A percentile compares a stretch with the other conserved stretches of the same genome.
These are phyloP conservation scores for Aegilops longissima DNA, from an alignment of 176 grass and related monocot species.

Conservation along the genomic window DNA sequence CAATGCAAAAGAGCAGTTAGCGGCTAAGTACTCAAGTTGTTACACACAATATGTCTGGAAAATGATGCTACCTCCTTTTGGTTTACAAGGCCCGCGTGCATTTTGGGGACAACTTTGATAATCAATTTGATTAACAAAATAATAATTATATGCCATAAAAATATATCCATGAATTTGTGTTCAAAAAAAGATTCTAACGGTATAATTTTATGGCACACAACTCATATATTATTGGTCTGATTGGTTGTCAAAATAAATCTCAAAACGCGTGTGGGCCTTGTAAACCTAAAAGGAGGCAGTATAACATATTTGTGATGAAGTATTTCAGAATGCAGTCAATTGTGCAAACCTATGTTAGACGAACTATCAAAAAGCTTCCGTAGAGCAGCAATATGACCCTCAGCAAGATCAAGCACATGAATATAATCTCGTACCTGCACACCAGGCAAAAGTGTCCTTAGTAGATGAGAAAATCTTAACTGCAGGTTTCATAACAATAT, in stretches of 20 bases:
- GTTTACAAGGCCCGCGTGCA: too few species aligned
- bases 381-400: conserved; percentile 84
- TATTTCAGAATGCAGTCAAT: conserved; percentile 1
- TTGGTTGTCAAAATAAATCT: too few species aligned
- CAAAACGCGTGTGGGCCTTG: too few species aligned
- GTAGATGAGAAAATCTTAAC: background rate
- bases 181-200: too few species aligned
- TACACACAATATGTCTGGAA: conserved; percentile 1
- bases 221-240: too few species aligned
- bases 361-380: conserved; percentile 80
- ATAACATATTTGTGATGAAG: conserved; percentile 6
- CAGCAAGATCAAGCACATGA: conserved; percentile 93
- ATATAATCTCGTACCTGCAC: conserved; percentile 90
- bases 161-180: too few species aligned
- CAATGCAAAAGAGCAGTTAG: background rate
- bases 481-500: conserved; percentile 5
- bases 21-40: background rate
- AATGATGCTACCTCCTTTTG: background rate
- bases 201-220: too few species aligned
- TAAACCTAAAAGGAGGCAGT: too few species aligned
- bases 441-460: conserved; percentile 22
- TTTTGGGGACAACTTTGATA: too few species aligned
- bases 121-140: too few species aligned
- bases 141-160: too few species aligned
- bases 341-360: conserved; percentile 67